Conservation (phyloP, 164 flowering plant genomes). For the Malania oleifera region DNA sequence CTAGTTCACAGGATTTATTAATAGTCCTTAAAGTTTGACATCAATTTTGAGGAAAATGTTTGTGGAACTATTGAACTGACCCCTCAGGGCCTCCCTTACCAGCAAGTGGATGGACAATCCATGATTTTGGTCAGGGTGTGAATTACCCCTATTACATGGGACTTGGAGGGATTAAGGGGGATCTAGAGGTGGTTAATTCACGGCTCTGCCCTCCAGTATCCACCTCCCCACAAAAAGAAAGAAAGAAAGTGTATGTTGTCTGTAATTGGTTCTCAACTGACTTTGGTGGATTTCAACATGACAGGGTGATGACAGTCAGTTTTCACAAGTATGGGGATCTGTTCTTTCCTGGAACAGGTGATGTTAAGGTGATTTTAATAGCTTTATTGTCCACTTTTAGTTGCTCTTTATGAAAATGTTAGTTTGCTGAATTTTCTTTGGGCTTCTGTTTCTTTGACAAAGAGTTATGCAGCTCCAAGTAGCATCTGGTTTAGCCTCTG, state of each 20-base stretch:
- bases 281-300: conserved; percentile 12
- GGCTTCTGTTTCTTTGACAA: background rate
- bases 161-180: too few species aligned
- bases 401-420: background rate
- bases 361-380: conserved; percentile 66
- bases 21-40: too few species aligned
- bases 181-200: too few species aligned
- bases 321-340: conserved; percentile 91
- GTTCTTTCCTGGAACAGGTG: conserved; percentile 99
- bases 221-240: too few species aligned
- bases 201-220: too few species aligned
- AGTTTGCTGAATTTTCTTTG: background rate
- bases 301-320: conserved; percentile 99
- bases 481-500: background rate
- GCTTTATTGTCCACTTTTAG: background rate
- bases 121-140: too few species aligned
- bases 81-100: too few species aligned
- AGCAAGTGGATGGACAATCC: too few species aligned
- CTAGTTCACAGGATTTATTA: too few species aligned
- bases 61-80: too few species aligned
- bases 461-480: background rate
- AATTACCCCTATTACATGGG: too few species aligned
- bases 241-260: background rate
- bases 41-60: background rate
- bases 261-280: background rate